These are phyloP conservation scores for Taphrina flavorubra DNA, from an alignment of 1,139 yeast genomes.

Conservation along the genomic window DNA sequence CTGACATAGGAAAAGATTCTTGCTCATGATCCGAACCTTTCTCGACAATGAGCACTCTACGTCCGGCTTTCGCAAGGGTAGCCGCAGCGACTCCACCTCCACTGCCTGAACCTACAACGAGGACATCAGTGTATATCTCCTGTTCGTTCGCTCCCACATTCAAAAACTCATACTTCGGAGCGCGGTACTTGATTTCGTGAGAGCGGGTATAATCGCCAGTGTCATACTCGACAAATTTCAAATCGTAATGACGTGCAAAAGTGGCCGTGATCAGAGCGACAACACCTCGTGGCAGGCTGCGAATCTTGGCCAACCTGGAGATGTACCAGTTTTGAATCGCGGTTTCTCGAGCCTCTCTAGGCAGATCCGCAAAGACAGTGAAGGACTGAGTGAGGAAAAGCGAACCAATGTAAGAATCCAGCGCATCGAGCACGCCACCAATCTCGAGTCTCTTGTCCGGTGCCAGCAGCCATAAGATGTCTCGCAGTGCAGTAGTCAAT, in stretches of 20 bases:
- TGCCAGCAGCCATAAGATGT: constrained; percentile 7
- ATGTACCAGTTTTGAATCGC: constrained; percentile 24
- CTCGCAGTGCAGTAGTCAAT: constrained; percentile 36
- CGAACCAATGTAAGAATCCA: constrained; percentile 30
- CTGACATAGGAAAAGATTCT: constrained; percentile 55
- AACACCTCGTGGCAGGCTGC: constrained; percentile 29
- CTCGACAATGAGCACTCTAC: constrained; percentile 59
- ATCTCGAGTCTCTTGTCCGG: constrained; percentile 31
- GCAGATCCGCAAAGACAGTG: constrained; percentile 29
- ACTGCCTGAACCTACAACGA: constrained; percentile 64
- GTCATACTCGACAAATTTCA: constrained; percentile 30
- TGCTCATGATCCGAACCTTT: constrained; percentile 59
- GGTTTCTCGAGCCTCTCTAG: constrained; percentile 23
- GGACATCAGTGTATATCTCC: constrained; percentile 52
- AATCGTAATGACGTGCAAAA: constrained; percentile 17
- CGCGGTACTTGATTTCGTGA: constrained; percentile 4
- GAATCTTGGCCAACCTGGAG: constrained; percentile 27
- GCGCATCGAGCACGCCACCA: constrained; percentile 21
- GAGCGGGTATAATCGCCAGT: constrained; percentile 17
- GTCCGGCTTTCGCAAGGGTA: constrained; percentile 58
- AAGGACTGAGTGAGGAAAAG: constrained; percentile 31
- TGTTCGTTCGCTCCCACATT: constrained; percentile 35
- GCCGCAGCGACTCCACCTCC: constrained; percentile 67
- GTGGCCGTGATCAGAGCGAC: constrained; percentile 17
- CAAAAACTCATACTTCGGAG: constrained; percentile 36